Evolutionary conservation across 2,329 filamentous ascomycete species (phyloP), one percentile per base, ranked within the genome.

Genomic region (Xylariaceae sp.): DNA sequence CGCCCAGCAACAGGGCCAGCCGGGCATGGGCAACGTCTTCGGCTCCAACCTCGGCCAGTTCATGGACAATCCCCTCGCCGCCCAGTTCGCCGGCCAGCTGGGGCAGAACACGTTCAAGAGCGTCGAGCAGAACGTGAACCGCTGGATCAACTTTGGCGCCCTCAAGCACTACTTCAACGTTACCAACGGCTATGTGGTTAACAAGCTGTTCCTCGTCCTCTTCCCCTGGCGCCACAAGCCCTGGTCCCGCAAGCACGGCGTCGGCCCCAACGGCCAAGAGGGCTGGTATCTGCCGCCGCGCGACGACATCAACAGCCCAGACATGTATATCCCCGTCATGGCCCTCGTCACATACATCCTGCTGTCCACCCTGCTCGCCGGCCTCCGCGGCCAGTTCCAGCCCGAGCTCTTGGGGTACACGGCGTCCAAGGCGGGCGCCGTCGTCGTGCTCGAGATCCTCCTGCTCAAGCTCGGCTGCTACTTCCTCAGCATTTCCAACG

Each of bases 91-190:
- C 32, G 87, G 94, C 62, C 91, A 96, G 70, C 87, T 99, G 64
- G 92, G 92, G 41, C 90, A 95, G 76, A 90, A 83, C 45, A 94
- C 92, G 18, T 86, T 97, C 66, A 87, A 86, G 66, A 90, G 94
- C 52, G 92, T 97, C 68, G 94, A 97, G 72, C 89, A 95, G 68
- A 97, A 96, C 63, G 92, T 96, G 57, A 79, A 80, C 58, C 77
- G 79, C 69, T 96, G 92, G 72, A 85, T 99, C 71, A 96, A 91
- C 65, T 87, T 97, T 61, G 86, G 87, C 12, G 89, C 90, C 15
- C 80, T 99, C 40, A 99, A 99, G 72, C 94, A 96, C 73, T 99
- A 97, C 79, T 99, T 99, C 76, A 96, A 97, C 73, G 94, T 99
- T 57, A 95, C 91, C 59, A 99, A 99, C 77, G 88, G 83, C 52